Percentiles rank a stretch among this genome's conserved stretches.
Conservation (phyloP, 257 asterid genomes). For the Nicotiana tomentosiformis region DNA sequence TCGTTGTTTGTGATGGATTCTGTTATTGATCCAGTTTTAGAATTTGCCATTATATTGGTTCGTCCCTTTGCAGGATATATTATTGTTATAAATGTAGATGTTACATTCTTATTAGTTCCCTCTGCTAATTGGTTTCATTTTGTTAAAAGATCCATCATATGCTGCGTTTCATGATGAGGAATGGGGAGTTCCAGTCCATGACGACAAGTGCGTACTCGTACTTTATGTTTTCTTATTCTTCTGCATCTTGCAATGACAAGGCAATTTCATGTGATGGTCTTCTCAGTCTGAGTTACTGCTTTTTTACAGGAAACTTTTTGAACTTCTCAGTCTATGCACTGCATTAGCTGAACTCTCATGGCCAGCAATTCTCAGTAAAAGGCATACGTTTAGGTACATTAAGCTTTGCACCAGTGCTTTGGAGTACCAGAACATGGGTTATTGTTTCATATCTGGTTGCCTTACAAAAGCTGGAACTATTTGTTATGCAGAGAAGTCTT, state of each 20-base stretch:
- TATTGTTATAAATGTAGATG: slow-evolving; percentile 2
- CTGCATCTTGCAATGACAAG: slow-evolving; percentile 2
- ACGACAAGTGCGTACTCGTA: slow-evolving; percentile 56
- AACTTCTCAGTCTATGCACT: slow-evolving; percentile 77
- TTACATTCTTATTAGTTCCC: slow-evolving; percentile 6
- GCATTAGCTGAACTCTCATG: slow-evolving; percentile 72
- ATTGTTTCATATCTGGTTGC: neutral
- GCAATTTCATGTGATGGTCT: slow-evolving; percentile 12
- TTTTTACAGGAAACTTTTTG: slow-evolving; percentile 74
- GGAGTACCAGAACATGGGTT: slow-evolving; percentile 13
- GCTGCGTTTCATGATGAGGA: slow-evolving; percentile 91
- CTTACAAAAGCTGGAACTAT: slow-evolving; percentile 8
- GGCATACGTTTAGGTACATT: slow-evolving; percentile 63
- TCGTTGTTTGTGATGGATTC: slow-evolving; percentile 6
- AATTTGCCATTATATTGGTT: neutral
- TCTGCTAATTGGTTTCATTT: slow-evolving; percentile 28
- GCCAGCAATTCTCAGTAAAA: slow-evolving; percentile 81
- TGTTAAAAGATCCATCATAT: slow-evolving; percentile 48
- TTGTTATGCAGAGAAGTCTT: slow-evolving; percentile 75
- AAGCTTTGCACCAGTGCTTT: slow-evolving; percentile 3
- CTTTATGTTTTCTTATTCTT: slow-evolving; percentile 8
- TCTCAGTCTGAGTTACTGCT: slow-evolving; percentile 16
- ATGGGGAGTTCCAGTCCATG: slow-evolving; percentile 92
- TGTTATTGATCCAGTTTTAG: neutral
- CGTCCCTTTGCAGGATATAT: neutral